Conservation (phyloP, 1,284 basidiomycete species). For the Cerioporus squamosus region DNA sequence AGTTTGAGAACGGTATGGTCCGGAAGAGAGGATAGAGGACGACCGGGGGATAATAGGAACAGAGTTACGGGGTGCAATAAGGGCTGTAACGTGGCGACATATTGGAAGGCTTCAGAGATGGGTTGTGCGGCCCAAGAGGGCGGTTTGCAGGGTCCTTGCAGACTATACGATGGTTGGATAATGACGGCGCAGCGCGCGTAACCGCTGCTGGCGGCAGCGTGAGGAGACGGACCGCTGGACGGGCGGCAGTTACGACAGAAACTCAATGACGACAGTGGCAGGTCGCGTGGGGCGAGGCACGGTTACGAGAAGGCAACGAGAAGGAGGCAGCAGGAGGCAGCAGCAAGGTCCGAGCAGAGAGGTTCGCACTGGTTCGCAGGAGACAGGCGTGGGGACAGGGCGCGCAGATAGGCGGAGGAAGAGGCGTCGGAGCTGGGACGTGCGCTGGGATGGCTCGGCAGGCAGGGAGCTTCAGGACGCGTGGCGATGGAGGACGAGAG, state of each 20-base stretch:
- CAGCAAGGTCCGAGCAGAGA: slow-evolving; percentile 2
- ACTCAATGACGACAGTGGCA: neutral
- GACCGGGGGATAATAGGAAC: neutral
- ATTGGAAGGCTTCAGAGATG: neutral
- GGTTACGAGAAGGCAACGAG: slow-evolving; percentile 6
- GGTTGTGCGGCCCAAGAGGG: neutral
- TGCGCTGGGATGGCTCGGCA: neutral
- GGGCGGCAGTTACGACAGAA: no score
- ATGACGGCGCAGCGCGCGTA: neutral
- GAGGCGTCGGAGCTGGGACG: neutral
- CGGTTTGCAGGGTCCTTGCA: neutral
- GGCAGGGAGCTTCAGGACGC: no score
- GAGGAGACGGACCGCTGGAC: neutral
- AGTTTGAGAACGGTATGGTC: neutral
- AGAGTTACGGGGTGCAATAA: slow-evolving; percentile 7
- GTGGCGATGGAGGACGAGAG: neutral
- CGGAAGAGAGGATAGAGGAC: neutral
- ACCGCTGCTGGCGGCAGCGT: neutral
- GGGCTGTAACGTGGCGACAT: neutral
- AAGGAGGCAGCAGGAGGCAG: no score
- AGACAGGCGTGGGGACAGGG: slow-evolving; percentile 13
- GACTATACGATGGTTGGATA: neutral
- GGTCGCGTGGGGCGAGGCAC: slow-evolving; percentile 6
- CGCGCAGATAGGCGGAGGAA: neutral
- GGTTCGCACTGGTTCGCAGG: neutral